Evolutionary conservation across 225 moss, liverwort and hornwort genomes (phyloP).

Genomic region (Bryoerythrophyllum caledonicum): DNA sequence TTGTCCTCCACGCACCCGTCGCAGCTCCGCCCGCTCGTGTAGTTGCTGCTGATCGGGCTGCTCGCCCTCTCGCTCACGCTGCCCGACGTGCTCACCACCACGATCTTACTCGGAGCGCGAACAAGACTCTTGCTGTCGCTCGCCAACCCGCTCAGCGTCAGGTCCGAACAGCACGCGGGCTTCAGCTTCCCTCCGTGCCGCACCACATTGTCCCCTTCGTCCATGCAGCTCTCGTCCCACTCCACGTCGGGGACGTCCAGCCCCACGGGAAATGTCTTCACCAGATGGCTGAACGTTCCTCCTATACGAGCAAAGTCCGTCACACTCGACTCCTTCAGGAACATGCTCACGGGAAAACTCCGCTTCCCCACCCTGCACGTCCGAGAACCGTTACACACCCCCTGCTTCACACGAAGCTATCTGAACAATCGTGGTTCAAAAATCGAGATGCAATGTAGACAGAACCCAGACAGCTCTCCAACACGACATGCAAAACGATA

Average conservation of each 20-base stretch:
- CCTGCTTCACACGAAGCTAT: accelerated
- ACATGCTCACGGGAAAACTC: conserved; percentile 75
- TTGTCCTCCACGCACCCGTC: conserved; percentile 86
- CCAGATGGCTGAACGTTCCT: conserved; percentile 91
- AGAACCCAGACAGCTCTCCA: neutral
- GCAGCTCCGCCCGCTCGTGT: conserved; percentile 62
- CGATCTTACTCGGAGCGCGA: conserved; percentile 55
- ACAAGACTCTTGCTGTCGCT: conserved; percentile 72
- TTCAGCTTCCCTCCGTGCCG: conserved; percentile 80
- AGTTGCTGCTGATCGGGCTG: conserved; percentile 71
- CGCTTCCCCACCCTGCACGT: conserved; percentile 70
- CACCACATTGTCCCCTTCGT: conserved; percentile 73
- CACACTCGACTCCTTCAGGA: conserved; percentile 76
- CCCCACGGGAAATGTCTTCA: conserved; percentile 61
- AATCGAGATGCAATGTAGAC: neutral
- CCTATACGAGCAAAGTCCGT: conserved; percentile 94
- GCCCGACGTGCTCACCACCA: conserved; percentile 39
- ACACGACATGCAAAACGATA: neutral
- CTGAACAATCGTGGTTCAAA: accelerated
- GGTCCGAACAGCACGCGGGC: conserved; percentile 90
- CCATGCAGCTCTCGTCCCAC: conserved; percentile 97
- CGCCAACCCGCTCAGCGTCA: conserved; percentile 44
- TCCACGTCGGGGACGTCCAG: conserved; percentile 72
- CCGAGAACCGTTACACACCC: neutral
- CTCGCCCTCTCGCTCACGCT: conserved; percentile 76